Evolutionary conservation across 176 grass and related monocot genomes (phyloP), one percentile per base, ranked within the genome.

Genomic region (Paspalum notatum): DNA sequence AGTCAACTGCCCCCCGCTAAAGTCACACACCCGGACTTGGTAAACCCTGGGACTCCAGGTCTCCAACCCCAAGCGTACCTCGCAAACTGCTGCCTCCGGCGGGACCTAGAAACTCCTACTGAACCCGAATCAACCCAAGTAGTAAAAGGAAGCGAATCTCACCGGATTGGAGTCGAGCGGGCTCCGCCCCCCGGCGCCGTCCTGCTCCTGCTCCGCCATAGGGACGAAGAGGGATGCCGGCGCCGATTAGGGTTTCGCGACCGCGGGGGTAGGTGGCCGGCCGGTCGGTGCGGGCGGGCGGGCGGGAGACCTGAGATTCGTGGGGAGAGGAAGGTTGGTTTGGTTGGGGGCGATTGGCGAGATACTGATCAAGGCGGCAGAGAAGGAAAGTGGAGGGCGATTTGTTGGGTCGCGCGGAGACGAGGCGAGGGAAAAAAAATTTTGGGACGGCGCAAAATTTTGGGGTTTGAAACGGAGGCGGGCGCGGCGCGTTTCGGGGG

Each of bases 391-490:
- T 15, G 26, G 43, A 46, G 9, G 74, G 22, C 22, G 82, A 85
- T 71, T 85, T 42, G 76, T 75, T 65, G 72, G 67, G 71, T 63
- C 50, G 64, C 16, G 65, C 13, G 62, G 70, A 25, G 18, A 45
- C 27, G 45, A 20, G 25, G 58, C 32, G 10, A 49, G 54, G 62
- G 43, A 62, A 76, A 75, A 56, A n/a, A 4, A 1, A 5, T 21
- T 51, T 14, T 0, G 27, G 76, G 26, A 15, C 25, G 59, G 44
- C 75, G 45, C 42, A 21, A 63, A 66, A 38, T 68, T 84, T 84
- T 68, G 12, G 53, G 74, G 74, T 89, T 89, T 82, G 87, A 89
- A 89, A 85, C 65, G 82, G 77, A 56, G 46, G 70, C 76, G 69
- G 69, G 76, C 62, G 81, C 45, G 71, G 48, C 38, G 62, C 47